Conservation (phyloP, 495 filamentous ascomycete genomes). For the Apiosordaria backusii region DNA sequence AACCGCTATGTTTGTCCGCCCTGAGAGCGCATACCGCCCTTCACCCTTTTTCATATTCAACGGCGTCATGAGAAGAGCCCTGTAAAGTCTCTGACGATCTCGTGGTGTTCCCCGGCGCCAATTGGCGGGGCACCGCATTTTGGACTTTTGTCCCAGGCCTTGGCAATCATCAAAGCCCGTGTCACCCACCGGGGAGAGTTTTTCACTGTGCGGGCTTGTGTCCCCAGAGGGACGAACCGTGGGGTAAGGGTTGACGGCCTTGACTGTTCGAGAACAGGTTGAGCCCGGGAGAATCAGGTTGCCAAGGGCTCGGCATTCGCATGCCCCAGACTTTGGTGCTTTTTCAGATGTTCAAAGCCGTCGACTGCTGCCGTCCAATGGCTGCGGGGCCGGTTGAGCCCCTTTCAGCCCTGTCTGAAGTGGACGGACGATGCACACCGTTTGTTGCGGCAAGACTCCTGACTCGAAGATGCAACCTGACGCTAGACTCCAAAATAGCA, state of each 20-base stretch:
- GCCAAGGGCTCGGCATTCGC: slow-evolving; percentile 32
- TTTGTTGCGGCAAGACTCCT: background rate
- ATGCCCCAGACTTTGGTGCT: slow-evolving; percentile 2
- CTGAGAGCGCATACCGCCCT: background rate
- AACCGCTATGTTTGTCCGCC: no score
- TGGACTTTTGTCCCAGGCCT: slow-evolving; percentile 5
- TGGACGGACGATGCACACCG: background rate
- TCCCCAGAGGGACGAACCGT: background rate
- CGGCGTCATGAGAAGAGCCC: background rate
- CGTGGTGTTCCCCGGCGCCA: slow-evolving; percentile 9
- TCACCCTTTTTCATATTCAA: background rate
- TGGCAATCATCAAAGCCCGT: slow-evolving; percentile 17
- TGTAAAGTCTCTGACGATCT: slow-evolving; percentile 7
- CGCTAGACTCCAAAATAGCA: slow-evolving; percentile 11
- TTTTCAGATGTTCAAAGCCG: background rate
- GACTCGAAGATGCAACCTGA: background rate
- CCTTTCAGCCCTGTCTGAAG: slow-evolving; percentile 12
- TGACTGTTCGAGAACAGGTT: slow-evolving; percentile 19
- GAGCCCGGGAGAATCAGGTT: slow-evolving; percentile 25
- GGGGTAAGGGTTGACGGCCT: background rate
- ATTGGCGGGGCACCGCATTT: slow-evolving; percentile 17
- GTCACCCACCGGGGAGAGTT: slow-evolving; percentile 22
- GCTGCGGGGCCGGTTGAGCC: background rate
- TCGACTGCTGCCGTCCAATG: slow-evolving; percentile 12
- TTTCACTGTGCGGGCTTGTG: slow-evolving; percentile 8